These are phyloP conservation scores for Diplogelasinospora grovesii DNA, from an alignment of 495 filamentous ascomycete genomes.

Conservation along the genomic window DNA sequence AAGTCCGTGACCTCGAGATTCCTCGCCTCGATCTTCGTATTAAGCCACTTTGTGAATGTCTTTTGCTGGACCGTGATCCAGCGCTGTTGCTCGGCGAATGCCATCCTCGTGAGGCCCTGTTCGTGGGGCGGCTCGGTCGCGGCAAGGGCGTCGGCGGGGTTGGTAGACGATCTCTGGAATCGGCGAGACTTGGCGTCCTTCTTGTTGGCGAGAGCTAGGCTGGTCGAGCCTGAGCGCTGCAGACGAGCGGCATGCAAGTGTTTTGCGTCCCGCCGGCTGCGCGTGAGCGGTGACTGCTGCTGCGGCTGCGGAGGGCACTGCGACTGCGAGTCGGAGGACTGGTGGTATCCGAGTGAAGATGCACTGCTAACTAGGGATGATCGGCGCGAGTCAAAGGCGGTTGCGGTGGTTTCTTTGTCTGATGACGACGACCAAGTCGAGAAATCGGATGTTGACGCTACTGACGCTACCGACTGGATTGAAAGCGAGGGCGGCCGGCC, in stretches of 20 bases:
- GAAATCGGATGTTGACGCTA: constrained; percentile 11
- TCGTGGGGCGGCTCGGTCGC: constrained; percentile 31
- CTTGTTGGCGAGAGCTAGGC: constrained; percentile 22
- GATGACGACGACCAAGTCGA: constrained; percentile 15
- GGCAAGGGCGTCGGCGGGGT: constrained; percentile 22
- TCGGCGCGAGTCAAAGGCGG: constrained; percentile 21
- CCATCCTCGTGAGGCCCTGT: constrained; percentile 43
- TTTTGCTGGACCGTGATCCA: constrained; percentile 98
- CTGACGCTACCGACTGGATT: constrained; percentile 20
- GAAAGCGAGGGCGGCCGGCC: constrained; percentile 23
- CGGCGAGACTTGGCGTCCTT: constrained; percentile 17
- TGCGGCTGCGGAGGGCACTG: constrained; percentile 5
- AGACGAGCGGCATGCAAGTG: constrained; percentile 28
- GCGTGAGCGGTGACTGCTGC: constrained; percentile 9
- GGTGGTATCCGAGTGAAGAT: constrained; percentile 12
- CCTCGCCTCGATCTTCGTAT: constrained; percentile 80
- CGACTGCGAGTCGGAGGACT: constrained; percentile 3
- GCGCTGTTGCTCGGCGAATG: constrained; percentile 62
- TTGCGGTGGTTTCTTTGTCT: constrained; percentile 9
- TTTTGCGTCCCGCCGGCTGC: constrained; percentile 28
- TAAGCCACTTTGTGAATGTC: constrained; percentile 99
- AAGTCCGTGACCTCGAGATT: constrained; percentile 73
- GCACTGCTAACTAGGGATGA: constrained; percentile 23
- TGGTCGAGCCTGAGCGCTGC: constrained; percentile 26
- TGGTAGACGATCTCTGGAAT: constrained; percentile 24